Base-by-base conservation (phyloP, 805 yeast genomes). In the Cyberlindnera maclurae region DNA sequence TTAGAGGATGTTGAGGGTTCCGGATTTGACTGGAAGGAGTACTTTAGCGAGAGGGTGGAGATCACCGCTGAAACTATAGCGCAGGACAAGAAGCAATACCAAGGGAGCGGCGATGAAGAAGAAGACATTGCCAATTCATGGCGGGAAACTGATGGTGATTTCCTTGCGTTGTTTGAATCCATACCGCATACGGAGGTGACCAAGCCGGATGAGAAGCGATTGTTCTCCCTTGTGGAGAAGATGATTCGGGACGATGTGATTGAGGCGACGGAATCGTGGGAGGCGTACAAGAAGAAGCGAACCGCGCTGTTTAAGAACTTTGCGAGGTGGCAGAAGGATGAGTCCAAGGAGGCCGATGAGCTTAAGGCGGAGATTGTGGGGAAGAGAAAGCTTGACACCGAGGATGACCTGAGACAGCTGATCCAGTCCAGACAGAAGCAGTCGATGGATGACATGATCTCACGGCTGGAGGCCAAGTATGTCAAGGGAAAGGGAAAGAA, bases 131-230 rank as follows among this genome's bases (percentile, higher is more conserved):
- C 75, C 31, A 71, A 73, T 33, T 67, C 71, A 35, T 81, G 81
- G 62, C 58, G 65, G 8, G 73, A 67, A 47, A 68, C 69, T 33
- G 70, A 75, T 12, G 95, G 95, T 5, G 85, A 84, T 50, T 74
- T 87, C 50, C 64, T 79, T 33, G 65, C 67, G 36, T 62, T 87
- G 5, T 82, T 87, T 53, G 95, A 86, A 55, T 67, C 69, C 26
- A 79, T 88, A 4, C 82, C 93, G 9, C 96, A 88, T 59, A 68
- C 83, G 37, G 88, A 82, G 44, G 68, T 80, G 32, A 62, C 62
- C 29, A 70, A 66, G 28, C 64, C 55, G 1, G 87, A 80, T 49
- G 94, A 84, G 50, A 60, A 59, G 26, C 68, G 96, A 29, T 67
- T 83, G 32, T 73, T 70, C 40, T 57, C 55, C 2, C 66, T 78